Conservation (phyloP, 352 stramenopile species). For the Phytophthora foliorum region DNA sequence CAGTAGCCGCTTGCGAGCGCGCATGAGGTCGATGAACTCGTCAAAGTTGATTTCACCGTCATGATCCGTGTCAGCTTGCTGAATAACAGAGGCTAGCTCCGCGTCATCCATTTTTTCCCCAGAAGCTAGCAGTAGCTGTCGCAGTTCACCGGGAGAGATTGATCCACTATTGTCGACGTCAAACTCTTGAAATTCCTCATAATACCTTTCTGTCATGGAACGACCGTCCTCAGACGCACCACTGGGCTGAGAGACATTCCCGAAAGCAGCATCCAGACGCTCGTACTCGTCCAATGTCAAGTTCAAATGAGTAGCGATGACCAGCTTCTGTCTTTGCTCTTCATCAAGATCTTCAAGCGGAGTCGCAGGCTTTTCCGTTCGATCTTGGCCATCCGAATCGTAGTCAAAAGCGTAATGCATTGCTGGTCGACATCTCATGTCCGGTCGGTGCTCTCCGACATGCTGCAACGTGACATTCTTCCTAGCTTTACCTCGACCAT, state of each 20-base stretch:
- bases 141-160: slow-evolving; percentile 80
- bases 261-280: slow-evolving; percentile 68
- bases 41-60: slow-evolving; percentile 85
- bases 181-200: slow-evolving; percentile 72
- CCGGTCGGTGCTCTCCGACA: slow-evolving; percentile 8
- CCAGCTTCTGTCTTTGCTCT: slow-evolving; percentile 50
- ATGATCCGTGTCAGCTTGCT: slow-evolving; percentile 73
- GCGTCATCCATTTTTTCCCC: slow-evolving; percentile 84
- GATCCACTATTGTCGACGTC: slow-evolving; percentile 82
- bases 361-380: slow-evolving; percentile 8
- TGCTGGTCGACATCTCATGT: slow-evolving; percentile 21
- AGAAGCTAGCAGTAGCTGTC: slow-evolving; percentile 57
- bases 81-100: slow-evolving; percentile 71
- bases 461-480: slow-evolving; percentile 18
- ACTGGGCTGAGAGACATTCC: slow-evolving; percentile 21
- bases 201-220: slow-evolving; percentile 62
- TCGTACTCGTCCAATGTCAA: slow-evolving; percentile 80
- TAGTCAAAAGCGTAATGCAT: slow-evolving; percentile 46
- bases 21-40: slow-evolving; percentile 86
- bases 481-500: slow-evolving; percentile 21
- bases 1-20: slow-evolving; percentile 78
- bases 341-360: slow-evolving; percentile 62
- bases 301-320: slow-evolving; percentile 70
- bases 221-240: slow-evolving; percentile 15
- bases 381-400: slow-evolving; percentile 41